Evolutionary conservation across 2,329 filamentous ascomycete genomes (phyloP).

Genomic region (Colletotrichum sp.): DNA sequence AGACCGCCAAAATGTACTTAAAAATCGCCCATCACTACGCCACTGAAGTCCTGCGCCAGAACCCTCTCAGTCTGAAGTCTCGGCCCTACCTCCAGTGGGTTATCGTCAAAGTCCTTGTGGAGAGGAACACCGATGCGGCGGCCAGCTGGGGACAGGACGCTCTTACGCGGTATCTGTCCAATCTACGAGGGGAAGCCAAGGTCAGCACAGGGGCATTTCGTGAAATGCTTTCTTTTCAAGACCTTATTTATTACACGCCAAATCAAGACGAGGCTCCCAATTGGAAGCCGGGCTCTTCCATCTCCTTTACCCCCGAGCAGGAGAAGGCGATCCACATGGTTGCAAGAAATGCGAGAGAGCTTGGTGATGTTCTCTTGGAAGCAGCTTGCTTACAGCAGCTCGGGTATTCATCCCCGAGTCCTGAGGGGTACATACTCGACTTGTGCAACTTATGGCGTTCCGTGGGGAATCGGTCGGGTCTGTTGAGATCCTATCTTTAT

Average conservation of each 20-base stretch:
- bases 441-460: not conserved
- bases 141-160: not conserved
- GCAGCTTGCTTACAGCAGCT: not conserved
- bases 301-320: not conserved
- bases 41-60: not conserved
- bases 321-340: not conserved
- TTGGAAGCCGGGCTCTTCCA: not conserved
- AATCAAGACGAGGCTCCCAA: not conserved
- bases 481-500: not conserved
- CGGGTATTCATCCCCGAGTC: accelerated
- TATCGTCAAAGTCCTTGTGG: not conserved
- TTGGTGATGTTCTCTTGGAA: not conserved
- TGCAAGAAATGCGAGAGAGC: not conserved
- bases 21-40: not conserved
- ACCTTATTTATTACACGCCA: too few species aligned
- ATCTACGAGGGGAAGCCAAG: accelerated
- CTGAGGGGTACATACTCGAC: not conserved
- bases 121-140: not conserved
- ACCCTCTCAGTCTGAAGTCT: not conserved
- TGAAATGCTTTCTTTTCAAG: too few species aligned
- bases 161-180: accelerated
- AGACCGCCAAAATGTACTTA: not conserved
- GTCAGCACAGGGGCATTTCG: accelerated
- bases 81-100: not conserved
- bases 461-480: not conserved